Percentiles rank a stretch among this genome's conserved stretches.
phyloP scores from a whole-genome alignment of 2,329 filamentous ascomycete species.

The Talaromyces albobiverticillius region DNA sequence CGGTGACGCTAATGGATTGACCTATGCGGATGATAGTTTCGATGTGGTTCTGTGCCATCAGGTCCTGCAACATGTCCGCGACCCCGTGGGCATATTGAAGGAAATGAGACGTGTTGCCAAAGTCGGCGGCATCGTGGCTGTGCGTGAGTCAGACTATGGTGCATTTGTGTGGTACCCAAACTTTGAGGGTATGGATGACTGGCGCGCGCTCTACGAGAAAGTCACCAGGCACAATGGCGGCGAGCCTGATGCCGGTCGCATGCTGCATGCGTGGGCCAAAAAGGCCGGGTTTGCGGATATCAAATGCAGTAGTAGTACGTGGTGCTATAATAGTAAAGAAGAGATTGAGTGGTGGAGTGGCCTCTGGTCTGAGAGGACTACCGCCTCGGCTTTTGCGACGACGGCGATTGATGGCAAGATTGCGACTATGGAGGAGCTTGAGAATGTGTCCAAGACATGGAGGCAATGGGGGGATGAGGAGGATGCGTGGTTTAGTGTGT shows the following conservation, averaged over 20 bases:
- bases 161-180: slow-evolving; percentile 34
- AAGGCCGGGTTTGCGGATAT: slow-evolving; percentile 25
- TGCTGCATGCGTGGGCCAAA: slow-evolving; percentile 24
- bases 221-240: slow-evolving; percentile 15
- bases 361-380: slow-evolving; percentile 9
- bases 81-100: slow-evolving; percentile 50
- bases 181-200: slow-evolving; percentile 24
- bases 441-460: slow-evolving; percentile 6
- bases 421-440: slow-evolving; percentile 6
- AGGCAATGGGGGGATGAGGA: slow-evolving; percentile 11
- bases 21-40: slow-evolving; percentile 47
- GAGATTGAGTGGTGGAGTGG: slow-evolving; percentile 15
- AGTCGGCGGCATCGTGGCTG: slow-evolving; percentile 52
- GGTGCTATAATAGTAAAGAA: slow-evolving; percentile 14
- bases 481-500: slow-evolving; percentile 12
- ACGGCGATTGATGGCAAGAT: slow-evolving; percentile 11
- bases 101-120: slow-evolving; percentile 57
- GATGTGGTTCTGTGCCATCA: slow-evolving; percentile 61
- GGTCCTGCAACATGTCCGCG: slow-evolving; percentile 55
- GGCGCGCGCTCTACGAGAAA: slow-evolving; percentile 22
- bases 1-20: slow-evolving; percentile 43
- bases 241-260: slow-evolving; percentile 21
- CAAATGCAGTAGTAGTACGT: slow-evolving; percentile 15
- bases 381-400: slow-evolving; percentile 8
- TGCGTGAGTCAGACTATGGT: slow-evolving; percentile 35